phyloP scores from a whole-genome alignment of 352 stramenopile species.

The Globisporangium okanoganense region DNA sequence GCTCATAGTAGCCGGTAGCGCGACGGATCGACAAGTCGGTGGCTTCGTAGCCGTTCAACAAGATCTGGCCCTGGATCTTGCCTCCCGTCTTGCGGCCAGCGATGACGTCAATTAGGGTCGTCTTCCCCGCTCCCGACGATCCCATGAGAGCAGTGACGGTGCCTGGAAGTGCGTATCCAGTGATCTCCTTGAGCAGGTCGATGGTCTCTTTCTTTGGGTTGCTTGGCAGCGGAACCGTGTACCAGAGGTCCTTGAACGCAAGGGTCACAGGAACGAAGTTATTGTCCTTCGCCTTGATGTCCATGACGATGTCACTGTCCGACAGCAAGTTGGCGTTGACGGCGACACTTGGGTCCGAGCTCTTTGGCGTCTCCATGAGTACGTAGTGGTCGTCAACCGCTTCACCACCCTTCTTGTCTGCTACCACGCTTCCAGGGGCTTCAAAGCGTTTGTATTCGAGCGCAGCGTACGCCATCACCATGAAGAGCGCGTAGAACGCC shows the following conservation, averaged over 20 bases:
- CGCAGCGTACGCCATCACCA: background rate
- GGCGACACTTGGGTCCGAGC: background rate
- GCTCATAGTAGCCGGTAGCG: too few species aligned
- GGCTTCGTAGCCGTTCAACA: conserved; percentile 44
- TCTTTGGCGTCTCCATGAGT: background rate
- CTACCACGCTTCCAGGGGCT: background rate
- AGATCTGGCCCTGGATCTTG: conserved; percentile 57
- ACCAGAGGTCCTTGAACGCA: background rate
- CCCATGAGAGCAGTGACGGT: conserved; percentile 35
- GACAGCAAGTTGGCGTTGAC: too few species aligned
- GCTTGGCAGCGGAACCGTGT: conserved; percentile 26
- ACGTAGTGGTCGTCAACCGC: background rate
- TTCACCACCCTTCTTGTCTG: background rate
- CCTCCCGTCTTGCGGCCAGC: conserved; percentile 76
- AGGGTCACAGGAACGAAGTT: background rate
- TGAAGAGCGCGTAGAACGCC: conserved; percentile 14
- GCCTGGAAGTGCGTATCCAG: conserved; percentile 20
- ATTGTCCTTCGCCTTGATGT: background rate
- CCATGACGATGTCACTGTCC: too few species aligned
- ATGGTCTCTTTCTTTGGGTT: conserved; percentile 4
- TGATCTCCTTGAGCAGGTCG: conserved; percentile 20
- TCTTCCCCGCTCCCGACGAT: conserved; percentile 60
- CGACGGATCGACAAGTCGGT: background rate
- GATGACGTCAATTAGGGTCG: conserved; percentile 88
- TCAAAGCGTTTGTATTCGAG: background rate